Conservation (phyloP, 495 filamentous ascomycete species). For the Jackrogersella multiformis region DNA sequence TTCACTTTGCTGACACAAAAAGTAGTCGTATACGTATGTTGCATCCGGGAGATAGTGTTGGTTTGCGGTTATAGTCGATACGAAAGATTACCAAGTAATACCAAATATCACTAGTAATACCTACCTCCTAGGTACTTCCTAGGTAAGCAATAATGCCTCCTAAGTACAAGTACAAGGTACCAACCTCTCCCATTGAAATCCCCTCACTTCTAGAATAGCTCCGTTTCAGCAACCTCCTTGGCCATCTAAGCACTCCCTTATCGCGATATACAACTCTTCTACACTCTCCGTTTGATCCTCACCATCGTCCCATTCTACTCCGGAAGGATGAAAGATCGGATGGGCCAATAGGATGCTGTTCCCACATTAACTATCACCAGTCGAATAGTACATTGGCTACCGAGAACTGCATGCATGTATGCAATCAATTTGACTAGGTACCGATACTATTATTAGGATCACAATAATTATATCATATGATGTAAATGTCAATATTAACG, state of each 20-base stretch:
- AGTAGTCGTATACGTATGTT: conserved; percentile 23
- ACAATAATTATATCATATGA: not conserved
- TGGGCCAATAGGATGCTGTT: not conserved
- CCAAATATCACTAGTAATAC: too few species aligned
- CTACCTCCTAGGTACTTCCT: too few species aligned
- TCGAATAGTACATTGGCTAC: conserved; percentile 10
- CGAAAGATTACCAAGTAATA: conserved; percentile 20
- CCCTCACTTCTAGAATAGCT: conserved; percentile 12
- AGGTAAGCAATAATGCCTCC: not conserved
- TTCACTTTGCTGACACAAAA: not conserved
- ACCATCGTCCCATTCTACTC: not conserved
- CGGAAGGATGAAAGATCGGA: too few species aligned
- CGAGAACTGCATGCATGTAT: not conserved
- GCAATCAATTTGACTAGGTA: not conserved
- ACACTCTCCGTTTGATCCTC: not conserved
- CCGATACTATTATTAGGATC: not conserved
- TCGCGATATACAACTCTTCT: not conserved
- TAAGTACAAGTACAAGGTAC: conserved; percentile 10
- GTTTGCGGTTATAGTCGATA: conserved; percentile 23
- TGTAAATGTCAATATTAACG: not conserved
- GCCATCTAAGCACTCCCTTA: not conserved
- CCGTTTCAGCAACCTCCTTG: conserved; percentile 5
- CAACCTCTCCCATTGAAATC: conserved; percentile 6
- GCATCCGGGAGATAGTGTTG: conserved; percentile 32
- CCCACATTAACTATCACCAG: not conserved